Base-by-base conservation (phyloP, 1,284 basidiomycete genomes). In the Malassezia psittaci region DNA sequence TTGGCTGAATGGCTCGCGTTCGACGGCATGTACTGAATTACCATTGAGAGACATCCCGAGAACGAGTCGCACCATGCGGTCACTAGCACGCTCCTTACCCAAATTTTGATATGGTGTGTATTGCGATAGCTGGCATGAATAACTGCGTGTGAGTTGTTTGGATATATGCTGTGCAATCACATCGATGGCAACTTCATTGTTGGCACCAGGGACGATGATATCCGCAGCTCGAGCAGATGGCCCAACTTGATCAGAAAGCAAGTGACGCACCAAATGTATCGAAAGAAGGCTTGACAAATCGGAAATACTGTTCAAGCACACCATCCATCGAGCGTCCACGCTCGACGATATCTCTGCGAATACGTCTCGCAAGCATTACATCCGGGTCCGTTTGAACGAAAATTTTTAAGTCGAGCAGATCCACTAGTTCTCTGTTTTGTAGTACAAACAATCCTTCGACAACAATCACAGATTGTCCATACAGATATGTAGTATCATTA, bases 401-500 rank as follows among this genome's bases (percentile, higher is more conserved):
- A 15, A 76, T 88, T 79, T 96, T 96, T 38, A 98, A 80, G 75
- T 96, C 93, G 68, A 96, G 91, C 41, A 96, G 76, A 3, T 82
- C 80, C 51, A 93, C 80, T 39, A 96, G 56, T 12, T 56, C 58
- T 16, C 65, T 62, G 76, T 52, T 88, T 60, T 89, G 84, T 39
- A 98, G 77, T 2, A 88, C 83, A 82, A 96, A 85, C 60, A 96
- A 91, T 3, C 93, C 93, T 71, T 98, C 91, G 18, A 86, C 84
- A 60, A 96, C 91, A 66, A 96, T 86, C 45, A 96, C 87, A n/a
- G 86, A 83, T 4, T 90, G 90, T 1, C 93, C 93, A 74, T 96
- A 98, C 0, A 96, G 79, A 76, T 96, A 94, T 68, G 88, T 87
- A 34, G 82, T 87, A 69, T 93, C 88, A 3, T 83, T 79, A 52